Conservation (phyloP, 2,329 filamentous ascomycete species). For the Didymella sp. region DNA sequence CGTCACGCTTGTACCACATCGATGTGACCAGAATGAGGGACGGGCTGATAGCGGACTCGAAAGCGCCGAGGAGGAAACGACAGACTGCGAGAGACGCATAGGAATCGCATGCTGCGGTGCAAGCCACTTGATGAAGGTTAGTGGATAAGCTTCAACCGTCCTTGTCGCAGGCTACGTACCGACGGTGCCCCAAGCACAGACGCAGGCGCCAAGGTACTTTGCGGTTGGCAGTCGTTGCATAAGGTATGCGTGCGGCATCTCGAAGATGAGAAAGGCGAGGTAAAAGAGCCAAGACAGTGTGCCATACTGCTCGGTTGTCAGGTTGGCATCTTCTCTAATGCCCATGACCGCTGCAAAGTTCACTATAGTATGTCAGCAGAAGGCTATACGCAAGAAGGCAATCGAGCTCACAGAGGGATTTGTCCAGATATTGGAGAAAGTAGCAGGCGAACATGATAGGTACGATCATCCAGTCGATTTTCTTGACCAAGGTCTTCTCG, state of each 20-base stretch:
- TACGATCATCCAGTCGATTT: constrained; percentile 53
- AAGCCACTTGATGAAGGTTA: constrained; percentile 48
- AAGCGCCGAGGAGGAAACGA: constrained; percentile 60
- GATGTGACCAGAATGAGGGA: constrained; percentile 69
- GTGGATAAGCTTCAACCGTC: too few species aligned
- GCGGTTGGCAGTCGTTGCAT: constrained; percentile 63
- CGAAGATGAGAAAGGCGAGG: constrained; percentile 48
- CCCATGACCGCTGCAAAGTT: constrained; percentile 55
- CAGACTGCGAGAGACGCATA: constrained; percentile 59
- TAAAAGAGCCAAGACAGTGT: constrained; percentile 49
- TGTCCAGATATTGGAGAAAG: constrained; percentile 52
- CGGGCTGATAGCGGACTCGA: constrained; percentile 58
- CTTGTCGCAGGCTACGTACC: not conserved
- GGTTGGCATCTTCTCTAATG: constrained; percentile 47
- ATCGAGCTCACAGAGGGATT: constrained; percentile 48
- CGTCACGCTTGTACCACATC: constrained; percentile 70
- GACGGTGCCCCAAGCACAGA: constrained; percentile 57
- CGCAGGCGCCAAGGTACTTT: constrained; percentile 58
- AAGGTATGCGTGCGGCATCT: constrained; percentile 54
- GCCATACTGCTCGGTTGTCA: constrained; percentile 48
- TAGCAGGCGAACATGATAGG: constrained; percentile 51
- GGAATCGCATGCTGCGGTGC: constrained; percentile 52
- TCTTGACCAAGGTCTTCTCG: constrained; percentile 35
- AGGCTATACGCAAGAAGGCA: too few species aligned
- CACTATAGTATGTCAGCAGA: constrained; percentile 22